Evolutionary conservation across 2,329 filamentous ascomycete species (phyloP).

Genomic region (Annulohypoxylon truncatum): DNA sequence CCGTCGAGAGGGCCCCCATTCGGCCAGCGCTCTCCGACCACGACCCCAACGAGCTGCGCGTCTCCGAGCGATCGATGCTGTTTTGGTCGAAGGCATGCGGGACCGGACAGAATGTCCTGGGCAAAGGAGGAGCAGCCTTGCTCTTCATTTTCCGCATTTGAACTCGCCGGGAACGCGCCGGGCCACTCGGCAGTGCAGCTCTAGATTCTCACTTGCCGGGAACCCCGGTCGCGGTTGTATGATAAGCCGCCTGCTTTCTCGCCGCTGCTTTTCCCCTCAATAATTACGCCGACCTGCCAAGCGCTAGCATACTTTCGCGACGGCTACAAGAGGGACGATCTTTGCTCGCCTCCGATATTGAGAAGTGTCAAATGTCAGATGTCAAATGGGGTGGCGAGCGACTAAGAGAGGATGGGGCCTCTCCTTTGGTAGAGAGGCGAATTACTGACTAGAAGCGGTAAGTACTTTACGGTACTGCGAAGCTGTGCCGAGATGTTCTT

Average conservation of each 20-base stretch:
- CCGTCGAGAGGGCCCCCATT: conserved; percentile 19
- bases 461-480: conserved; percentile 27
- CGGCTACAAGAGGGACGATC: conserved; percentile 31
- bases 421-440: conserved; percentile 18
- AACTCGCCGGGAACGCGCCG: conserved; percentile 21
- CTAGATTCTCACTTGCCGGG: conserved; percentile 39
- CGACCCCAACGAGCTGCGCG: conserved; percentile 18
- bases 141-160: conserved; percentile 37
- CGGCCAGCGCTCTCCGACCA: conserved; percentile 26
- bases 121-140: conserved; percentile 24
- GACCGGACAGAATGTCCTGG: conserved; percentile 31
- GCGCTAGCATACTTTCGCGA: conserved; percentile 14
- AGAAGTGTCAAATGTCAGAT: conserved; percentile 4
- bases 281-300: conserved; percentile 28
- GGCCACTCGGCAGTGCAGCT: conserved; percentile 35
- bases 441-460: conserved; percentile 1
- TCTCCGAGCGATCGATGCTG: conserved; percentile 41
- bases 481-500: conserved; percentile 14
- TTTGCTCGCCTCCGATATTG: conserved; percentile 16
- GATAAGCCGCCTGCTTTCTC: conserved; percentile 28
- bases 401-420: conserved; percentile 10
- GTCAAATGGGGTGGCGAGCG: conserved; percentile 25
- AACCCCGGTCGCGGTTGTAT: conserved; percentile 24
- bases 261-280: conserved; percentile 33
- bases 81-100: conserved; percentile 36